Evolutionary conservation across 1,284 basidiomycete genomes (phyloP).

Genomic region (Trichosporon faecale): DNA sequence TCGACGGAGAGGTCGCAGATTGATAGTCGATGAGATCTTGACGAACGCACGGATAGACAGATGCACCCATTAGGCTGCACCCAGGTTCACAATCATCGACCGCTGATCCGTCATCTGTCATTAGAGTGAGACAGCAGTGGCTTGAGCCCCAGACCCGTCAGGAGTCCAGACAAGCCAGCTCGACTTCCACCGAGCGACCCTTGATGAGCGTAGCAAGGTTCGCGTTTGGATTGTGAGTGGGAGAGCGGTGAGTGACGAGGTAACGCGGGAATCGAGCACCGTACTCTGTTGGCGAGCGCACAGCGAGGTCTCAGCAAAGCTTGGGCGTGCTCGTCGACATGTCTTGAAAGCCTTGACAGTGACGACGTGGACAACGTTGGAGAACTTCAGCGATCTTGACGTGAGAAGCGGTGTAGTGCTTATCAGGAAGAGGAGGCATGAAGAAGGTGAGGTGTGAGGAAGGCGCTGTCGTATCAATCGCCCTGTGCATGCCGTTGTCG

Average conservation of each 20-base stretch:
- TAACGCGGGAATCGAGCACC: not conserved
- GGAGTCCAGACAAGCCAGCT: too few species aligned
- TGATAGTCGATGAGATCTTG: not conserved
- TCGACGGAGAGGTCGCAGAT: not conserved
- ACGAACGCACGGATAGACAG: not conserved
- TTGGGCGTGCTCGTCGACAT: too few species aligned
- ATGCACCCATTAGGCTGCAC: not conserved
- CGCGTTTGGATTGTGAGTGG: too few species aligned
- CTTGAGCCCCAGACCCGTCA: not conserved
- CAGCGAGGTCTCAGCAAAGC: too few species aligned
- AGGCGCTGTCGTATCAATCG: not conserved
- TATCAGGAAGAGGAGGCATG: not conserved
- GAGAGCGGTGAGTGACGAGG: not conserved
- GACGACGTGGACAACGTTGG: too few species aligned
- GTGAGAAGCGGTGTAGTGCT: too few species aligned
- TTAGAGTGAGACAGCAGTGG: not conserved
- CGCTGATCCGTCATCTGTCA: not conserved
- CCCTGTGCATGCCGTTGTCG: not conserved
- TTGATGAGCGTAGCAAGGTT: too few species aligned
- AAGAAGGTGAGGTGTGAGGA: not conserved
- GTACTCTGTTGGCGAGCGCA: not conserved
- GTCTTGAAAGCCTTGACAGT: not conserved
- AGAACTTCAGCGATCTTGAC: too few species aligned
- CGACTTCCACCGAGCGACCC: too few species aligned
- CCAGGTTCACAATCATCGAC: too few species aligned